A percentile compares a stretch with the other conserved stretches of the same genome.
Evolutionary conservation across 2,329 filamentous ascomycete species (phyloP).

Genomic region (Niveomyces coronatus): DNA sequence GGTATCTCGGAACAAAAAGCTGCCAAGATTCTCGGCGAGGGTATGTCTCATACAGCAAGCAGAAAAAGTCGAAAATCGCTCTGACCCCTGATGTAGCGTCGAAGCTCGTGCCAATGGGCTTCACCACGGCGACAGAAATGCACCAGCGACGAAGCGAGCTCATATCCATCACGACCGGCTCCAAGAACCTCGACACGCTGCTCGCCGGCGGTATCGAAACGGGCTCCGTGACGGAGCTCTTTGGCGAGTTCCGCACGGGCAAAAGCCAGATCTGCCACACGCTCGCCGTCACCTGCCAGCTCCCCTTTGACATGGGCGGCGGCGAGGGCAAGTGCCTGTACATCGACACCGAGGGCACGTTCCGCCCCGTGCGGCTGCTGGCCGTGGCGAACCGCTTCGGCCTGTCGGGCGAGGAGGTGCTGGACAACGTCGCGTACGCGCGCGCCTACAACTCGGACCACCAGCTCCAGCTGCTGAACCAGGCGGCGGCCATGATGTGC

Average conservation of each 20-base stretch:
- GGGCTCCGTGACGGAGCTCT: constrained; percentile 94
- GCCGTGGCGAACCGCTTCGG: constrained; percentile 92
- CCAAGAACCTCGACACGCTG: constrained; percentile 91
- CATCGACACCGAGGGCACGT: constrained; percentile 97
- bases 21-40: constrained; percentile 79
- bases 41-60: constrained; percentile 34
- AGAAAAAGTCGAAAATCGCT: too few species aligned
- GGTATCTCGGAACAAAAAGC: constrained; percentile 97
- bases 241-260: constrained; percentile 94
- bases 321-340: constrained; percentile 98
- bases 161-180: constrained; percentile 96
- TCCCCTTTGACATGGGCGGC: constrained; percentile 98
- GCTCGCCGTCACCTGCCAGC: constrained; percentile 92
- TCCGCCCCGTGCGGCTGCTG: constrained; percentile 80
- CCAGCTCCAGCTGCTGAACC: constrained; percentile 87
- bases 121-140: constrained; percentile 98
- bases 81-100: too few species aligned
- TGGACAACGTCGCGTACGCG: constrained; percentile 97
- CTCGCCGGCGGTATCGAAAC: constrained; percentile 93
- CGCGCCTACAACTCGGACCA: constrained; percentile 98
- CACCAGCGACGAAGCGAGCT: constrained; percentile 92
- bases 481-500: constrained; percentile 98
- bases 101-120: constrained; percentile 96
- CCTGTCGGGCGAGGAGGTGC: constrained; percentile 88
- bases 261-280: constrained; percentile 99